Conservation (phyloP, 2,329 filamentous ascomycete genomes). For the Shiraia sp. region DNA sequence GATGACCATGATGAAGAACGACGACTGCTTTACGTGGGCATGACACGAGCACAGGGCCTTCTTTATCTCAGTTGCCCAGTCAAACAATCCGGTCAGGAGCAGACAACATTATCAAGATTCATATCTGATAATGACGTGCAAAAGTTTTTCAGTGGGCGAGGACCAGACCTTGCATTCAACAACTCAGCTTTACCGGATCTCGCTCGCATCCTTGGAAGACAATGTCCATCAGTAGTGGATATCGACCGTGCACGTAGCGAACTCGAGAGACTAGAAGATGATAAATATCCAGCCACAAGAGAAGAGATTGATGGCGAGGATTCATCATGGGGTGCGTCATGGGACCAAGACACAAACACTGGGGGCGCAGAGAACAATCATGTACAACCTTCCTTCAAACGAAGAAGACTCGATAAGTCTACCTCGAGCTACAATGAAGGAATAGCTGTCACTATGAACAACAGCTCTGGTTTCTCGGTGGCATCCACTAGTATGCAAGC, state of each 20-base stretch:
- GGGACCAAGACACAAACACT: conserved; percentile 10
- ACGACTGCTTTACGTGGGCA: conserved; percentile 88
- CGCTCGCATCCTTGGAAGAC: conserved; percentile 70
- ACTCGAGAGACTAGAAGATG: conserved; percentile 40
- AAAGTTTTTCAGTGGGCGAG: conserved; percentile 61
- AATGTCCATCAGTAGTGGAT: conserved; percentile 56
- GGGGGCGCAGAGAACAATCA: conserved; percentile 6
- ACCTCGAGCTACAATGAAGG: conserved; percentile 9
- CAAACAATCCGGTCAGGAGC: conserved; percentile 64
- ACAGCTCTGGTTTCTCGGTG: conserved; percentile 30
- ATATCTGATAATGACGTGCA: conserved; percentile 61
- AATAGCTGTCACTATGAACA: conserved; percentile 37
- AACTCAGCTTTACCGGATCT: conserved; percentile 66
- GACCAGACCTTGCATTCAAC: conserved; percentile 66
- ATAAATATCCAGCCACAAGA: conserved; percentile 39
- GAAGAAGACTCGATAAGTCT: conserved; percentile 28
- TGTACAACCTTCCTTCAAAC: conserved; percentile 22
- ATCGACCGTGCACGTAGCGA: conserved; percentile 25
- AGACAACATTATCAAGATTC: conserved; percentile 73
- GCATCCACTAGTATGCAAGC: conserved; percentile 25
- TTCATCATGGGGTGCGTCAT: conserved; percentile 19
- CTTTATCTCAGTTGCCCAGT: conserved; percentile 83
- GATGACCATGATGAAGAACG: conserved; percentile 89
- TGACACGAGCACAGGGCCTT: conserved; percentile 88
- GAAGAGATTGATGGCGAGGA: conserved; percentile 40